Conservation (phyloP, 345 rosid species). For the Nephelium lappaceum region DNA sequence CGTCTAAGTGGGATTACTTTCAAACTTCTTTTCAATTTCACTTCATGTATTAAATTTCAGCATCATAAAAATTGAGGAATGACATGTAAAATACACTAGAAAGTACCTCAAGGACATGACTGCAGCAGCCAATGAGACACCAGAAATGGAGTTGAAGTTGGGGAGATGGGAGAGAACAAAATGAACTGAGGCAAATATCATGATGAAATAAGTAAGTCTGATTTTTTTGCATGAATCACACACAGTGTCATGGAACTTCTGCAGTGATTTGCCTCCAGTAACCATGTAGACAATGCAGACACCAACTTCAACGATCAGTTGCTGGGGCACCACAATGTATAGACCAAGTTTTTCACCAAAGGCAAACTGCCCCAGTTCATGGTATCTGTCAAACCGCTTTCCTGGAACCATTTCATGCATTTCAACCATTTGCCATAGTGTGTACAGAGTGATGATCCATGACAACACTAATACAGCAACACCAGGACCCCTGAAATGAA, state of each 20-base stretch:
- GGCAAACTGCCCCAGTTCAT: conserved; percentile 80
- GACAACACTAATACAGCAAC: conserved; percentile 57
- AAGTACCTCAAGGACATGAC: conserved; percentile 75
- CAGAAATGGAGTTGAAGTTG: conserved; percentile 78
- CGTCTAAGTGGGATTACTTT: not conserved
- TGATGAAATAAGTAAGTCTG: conserved; percentile 68
- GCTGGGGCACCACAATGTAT: conserved; percentile 81
- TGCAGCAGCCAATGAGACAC: conserved; percentile 78
- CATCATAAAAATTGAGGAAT: not conserved
- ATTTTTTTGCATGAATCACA: conserved; percentile 43
- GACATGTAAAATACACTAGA: not conserved
- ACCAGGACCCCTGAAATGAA: conserved; percentile 73
- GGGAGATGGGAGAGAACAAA: conserved; percentile 78
- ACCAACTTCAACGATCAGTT: conserved; percentile 71
- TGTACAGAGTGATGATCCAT: conserved; percentile 75
- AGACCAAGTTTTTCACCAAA: conserved; percentile 83
- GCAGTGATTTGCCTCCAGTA: conserved; percentile 67
- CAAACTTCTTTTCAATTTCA: not conserved
- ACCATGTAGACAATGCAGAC: conserved; percentile 76
- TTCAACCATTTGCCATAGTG: conserved; percentile 91
- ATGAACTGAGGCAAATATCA: conserved; percentile 67
- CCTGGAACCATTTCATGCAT: conserved; percentile 93
- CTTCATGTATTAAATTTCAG: not conserved
- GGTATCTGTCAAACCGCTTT: conserved; percentile 71
- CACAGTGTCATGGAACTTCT: conserved; percentile 59